Conservation (phyloP, 306 rosid genomes). For the Cucumis cinereus region DNA sequence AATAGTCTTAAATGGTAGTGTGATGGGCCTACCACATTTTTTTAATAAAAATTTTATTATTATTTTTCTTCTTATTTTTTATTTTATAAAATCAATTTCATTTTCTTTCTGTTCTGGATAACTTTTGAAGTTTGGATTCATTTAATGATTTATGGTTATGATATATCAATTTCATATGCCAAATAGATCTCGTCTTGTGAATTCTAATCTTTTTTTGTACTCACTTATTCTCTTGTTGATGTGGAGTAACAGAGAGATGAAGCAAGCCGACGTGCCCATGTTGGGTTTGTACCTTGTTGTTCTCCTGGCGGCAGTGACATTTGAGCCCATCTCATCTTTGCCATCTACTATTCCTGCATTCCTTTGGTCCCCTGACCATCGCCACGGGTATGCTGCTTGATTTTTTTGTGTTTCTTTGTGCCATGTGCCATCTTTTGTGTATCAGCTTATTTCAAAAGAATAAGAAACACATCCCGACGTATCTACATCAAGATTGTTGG, state of each 20-base stretch:
- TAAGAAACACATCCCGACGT: background rate
- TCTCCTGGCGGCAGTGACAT: constrained; percentile 19
- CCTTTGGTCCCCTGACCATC: constrained; percentile 64
- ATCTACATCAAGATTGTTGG: background rate
- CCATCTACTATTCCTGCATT: constrained; percentile 76
- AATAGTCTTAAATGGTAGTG: too few species aligned
- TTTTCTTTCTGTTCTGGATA: too few species aligned
- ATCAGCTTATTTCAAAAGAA: background rate
- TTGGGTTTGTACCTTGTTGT: constrained; percentile 24
- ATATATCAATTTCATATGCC: background rate
- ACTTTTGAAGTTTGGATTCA: background rate
- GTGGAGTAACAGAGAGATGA: constrained; percentile 10
- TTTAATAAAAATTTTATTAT: too few species aligned
- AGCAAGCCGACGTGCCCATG: constrained; percentile 17
- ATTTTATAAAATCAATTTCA: too few species aligned
- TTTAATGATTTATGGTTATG: background rate
- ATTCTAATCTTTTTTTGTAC: background rate
- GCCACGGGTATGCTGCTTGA: constrained; percentile 4
- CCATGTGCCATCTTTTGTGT: background rate
- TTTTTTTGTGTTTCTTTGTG: background rate
- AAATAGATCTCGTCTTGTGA: background rate
- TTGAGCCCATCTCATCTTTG: constrained; percentile 29
- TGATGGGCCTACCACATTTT: too few species aligned
- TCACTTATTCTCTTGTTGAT: background rate
- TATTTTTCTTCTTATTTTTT: too few species aligned